These are phyloP conservation scores for Starmerella kuoi DNA, from an alignment of 805 yeast genomes.

Conservation along the genomic window DNA sequence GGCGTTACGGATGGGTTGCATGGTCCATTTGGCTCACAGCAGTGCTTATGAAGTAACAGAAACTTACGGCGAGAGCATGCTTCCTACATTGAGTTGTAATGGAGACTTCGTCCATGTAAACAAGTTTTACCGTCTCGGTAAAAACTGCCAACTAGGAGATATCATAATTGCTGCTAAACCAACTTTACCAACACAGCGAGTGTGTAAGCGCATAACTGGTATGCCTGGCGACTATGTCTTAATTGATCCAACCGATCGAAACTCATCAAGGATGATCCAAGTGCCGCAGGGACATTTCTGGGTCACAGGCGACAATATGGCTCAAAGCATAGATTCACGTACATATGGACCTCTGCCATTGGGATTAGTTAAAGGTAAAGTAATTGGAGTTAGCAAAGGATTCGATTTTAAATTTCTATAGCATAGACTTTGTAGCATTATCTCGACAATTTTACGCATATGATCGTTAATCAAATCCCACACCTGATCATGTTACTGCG, in stretches of 20 bases:
- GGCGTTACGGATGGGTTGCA: constrained; percentile 30
- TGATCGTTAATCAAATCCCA: too few relatives aligned
- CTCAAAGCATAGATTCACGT: constrained; percentile 79
- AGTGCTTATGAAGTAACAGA: constrained; percentile 63
- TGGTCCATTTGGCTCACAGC: constrained; percentile 50
- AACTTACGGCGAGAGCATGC: constrained; percentile 89
- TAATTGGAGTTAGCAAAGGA: constrained; percentile 26
- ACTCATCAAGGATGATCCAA: constrained; percentile 43
- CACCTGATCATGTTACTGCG: too few relatives aligned
- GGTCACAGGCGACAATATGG: constrained; percentile 91
- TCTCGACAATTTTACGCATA: too few relatives aligned
- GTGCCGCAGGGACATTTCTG: constrained; percentile 94
- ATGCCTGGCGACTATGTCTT: constrained; percentile 86
- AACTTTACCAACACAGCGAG: constrained; percentile 69
- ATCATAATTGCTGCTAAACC: constrained; percentile 82
- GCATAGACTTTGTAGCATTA: too few relatives aligned
- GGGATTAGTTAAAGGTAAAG: constrained; percentile 78
- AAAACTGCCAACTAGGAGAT: constrained; percentile 67
- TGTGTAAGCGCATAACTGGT: constrained; percentile 88
- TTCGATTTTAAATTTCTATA: background rate
- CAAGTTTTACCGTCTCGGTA: constrained; percentile 51
- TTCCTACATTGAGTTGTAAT: constrained; percentile 67
- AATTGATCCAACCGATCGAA: constrained; percentile 48
- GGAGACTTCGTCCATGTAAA: constrained; percentile 71
- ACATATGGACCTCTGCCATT: constrained; percentile 81